Evolutionary conservation across 495 filamentous ascomycete genomes (phyloP).

Genomic region (Penicillium lividum): DNA sequence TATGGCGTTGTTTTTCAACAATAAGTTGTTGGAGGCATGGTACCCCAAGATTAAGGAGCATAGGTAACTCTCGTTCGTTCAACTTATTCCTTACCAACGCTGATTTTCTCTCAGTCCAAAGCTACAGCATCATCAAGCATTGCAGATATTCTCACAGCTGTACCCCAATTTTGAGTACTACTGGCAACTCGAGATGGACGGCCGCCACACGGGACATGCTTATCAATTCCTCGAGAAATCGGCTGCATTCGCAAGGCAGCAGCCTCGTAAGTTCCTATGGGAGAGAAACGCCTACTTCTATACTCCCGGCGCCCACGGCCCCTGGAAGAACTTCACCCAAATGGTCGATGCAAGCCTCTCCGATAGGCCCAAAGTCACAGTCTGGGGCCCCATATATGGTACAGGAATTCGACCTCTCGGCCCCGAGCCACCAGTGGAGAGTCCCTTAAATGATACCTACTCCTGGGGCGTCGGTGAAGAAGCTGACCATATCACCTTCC

Average conservation of each 20-base stretch:
- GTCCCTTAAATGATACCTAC: conserved; percentile 61
- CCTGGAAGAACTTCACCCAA: conserved; percentile 55
- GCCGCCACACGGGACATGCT: conserved; percentile 68
- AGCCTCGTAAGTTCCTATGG: conserved; percentile 71
- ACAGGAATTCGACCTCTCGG: conserved; percentile 57
- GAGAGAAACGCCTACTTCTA: conserved; percentile 75
- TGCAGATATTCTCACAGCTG: conserved; percentile 59
- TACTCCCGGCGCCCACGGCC: conserved; percentile 63
- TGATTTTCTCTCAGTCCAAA: conserved; percentile 15
- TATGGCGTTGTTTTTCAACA: conserved; percentile 70
- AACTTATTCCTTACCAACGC: not conserved
- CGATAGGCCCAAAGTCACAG: conserved; percentile 28
- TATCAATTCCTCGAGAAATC: conserved; percentile 69
- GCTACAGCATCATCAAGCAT: conserved; percentile 35
- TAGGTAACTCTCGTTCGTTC: conserved; percentile 15
- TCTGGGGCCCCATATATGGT: conserved; percentile 59
- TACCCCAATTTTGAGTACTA: conserved; percentile 72
- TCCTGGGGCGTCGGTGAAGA: conserved; percentile 75
- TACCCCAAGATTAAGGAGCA: conserved; percentile 33
- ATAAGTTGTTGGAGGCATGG: conserved; percentile 30
- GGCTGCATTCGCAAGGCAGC: conserved; percentile 55
- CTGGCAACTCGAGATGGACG: conserved; percentile 78
- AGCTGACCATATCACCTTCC: conserved; percentile 71
- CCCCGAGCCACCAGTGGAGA: conserved; percentile 54
- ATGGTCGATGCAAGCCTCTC: conserved; percentile 49